A percentile compares a stretch with the other conserved stretches of the same genome.
Evolutionary conservation across 2,329 filamentous ascomycete species (phyloP).

Genomic region (Arthrobotrys sinensis): DNA sequence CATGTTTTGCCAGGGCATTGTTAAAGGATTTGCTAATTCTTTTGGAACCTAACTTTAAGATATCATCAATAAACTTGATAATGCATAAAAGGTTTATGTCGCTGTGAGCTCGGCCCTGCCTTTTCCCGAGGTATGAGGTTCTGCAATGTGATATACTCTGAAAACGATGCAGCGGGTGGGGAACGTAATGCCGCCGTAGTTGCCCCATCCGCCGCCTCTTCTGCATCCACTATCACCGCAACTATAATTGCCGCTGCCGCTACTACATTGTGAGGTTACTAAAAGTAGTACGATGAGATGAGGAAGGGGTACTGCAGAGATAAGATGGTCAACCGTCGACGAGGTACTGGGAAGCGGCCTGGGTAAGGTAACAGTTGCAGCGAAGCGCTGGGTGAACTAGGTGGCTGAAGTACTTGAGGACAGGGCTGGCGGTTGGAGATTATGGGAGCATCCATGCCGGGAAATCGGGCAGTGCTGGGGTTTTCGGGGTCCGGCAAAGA

Average conservation of each 20-base stretch:
- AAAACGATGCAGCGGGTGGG: background rate
- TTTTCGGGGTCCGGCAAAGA: background rate
- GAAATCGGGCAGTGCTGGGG: background rate
- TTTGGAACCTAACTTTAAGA: background rate
- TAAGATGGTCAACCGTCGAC: conserved; percentile 3
- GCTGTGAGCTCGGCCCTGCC: conserved; percentile 14
- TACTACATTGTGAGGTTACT: background rate
- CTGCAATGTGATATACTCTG: conserved; percentile 8
- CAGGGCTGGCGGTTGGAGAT: conserved; percentile 17
- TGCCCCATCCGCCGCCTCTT: conserved; percentile 21
- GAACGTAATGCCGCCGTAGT: conserved; percentile 6
- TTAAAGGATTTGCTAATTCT: conserved; percentile 22
- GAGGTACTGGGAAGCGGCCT: background rate
- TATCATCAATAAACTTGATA: conserved; percentile 4
- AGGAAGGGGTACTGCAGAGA: conserved; percentile 20
- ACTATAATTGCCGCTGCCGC: conserved; percentile 8
- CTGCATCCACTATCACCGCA: conserved; percentile 16
- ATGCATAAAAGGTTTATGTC: conserved; percentile 8
- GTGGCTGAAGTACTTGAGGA: conserved; percentile 3
- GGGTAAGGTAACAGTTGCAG: background rate
- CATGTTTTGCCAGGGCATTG: background rate
- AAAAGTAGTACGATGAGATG: conserved; percentile 22
- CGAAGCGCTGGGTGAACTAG: conserved; percentile 6
- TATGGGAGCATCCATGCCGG: background rate
- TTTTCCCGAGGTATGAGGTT: conserved; percentile 11